These are phyloP conservation scores for Myochromella boudieri DNA, from an alignment of 768 basidiomycete genomes.

Conservation along the genomic window DNA sequence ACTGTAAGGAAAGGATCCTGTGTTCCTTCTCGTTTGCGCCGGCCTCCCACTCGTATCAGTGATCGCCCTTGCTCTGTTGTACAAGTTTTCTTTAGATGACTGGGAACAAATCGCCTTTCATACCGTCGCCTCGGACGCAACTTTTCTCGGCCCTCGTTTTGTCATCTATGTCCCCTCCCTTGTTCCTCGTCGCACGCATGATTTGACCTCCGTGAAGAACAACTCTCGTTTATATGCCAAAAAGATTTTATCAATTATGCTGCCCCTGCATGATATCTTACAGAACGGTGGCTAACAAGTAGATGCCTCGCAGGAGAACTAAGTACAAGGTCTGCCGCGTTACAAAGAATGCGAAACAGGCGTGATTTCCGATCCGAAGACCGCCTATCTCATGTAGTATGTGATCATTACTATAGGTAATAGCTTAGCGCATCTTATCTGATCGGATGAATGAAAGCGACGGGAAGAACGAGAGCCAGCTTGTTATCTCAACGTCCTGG, in stretches of 20 bases:
- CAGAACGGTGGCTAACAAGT: conserved; percentile 34
- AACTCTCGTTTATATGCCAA: conserved; percentile 41
- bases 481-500: conserved; percentile 27
- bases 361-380: conserved; percentile 31
- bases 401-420: not conserved
- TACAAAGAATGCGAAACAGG: conserved; percentile 39
- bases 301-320: conserved; percentile 42
- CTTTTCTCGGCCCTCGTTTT: conserved; percentile 44
- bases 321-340: conserved; percentile 36
- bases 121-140: conserved; percentile 28
- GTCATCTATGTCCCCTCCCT: conserved; percentile 37
- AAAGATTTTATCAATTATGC: conserved; percentile 42
- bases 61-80: conserved; percentile 14
- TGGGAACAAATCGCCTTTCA: conserved; percentile 45
- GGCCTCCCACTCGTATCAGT: conserved; percentile 16
- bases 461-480: conserved; percentile 42
- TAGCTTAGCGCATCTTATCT: not conserved
- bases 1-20: not conserved
- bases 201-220: conserved; percentile 31
- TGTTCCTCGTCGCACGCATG: conserved; percentile 35
- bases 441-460: conserved; percentile 48
- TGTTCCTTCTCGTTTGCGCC: conserved; percentile 4
- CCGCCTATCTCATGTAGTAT: conserved; percentile 48
- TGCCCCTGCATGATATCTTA: conserved; percentile 40
- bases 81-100: conserved; percentile 25